Base-by-base conservation (phyloP, 169 alveolate species). In the Eimeria sp. region DNA sequence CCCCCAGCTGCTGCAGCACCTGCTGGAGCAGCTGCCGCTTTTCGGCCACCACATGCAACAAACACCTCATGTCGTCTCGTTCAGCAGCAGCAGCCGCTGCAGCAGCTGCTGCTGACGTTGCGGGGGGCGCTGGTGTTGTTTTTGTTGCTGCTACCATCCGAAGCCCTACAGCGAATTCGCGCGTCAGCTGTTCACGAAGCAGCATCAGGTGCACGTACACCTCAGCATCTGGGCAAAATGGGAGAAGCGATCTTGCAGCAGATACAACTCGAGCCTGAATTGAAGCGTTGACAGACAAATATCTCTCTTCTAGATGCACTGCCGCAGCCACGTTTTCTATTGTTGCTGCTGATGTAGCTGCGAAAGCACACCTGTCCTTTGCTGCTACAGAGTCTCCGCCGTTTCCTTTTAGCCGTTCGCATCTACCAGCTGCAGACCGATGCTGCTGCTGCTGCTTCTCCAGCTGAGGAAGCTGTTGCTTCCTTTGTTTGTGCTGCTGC, bases 141-240 rank as follows among this genome's bases (percentile, higher is more conserved):
- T 70, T 27, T 49, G 90, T 72, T 82, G 72, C 51, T 47, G 90
- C 51, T 49, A 51, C 73, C 90, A 82, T 54, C 54, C 90, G 65
- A 5, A 82, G 90, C 47, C 90, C 90, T 14, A 82, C 90, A 13
- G 63, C 90, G 10, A 82, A 20, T 30, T 82, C 90, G 45, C 72
- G 90, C 9, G 72, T 82, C 10, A 82, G 90, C 90, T 82, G 90
- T 45, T 82, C 90, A 47, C 90, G 90, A 34, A 82, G 72, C 49
- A 82, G 65, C 49, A 51, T 47, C 25, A 82, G 90, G 70, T 82
- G 90, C n/a, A 82, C 90, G 67, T 51, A 82, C 90, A 82, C 90
- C 90, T 82, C 90, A 82, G 90, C 90, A 25, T 49, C 90, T 10
- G 90, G 72, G 22, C 49, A 82, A 54, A 49, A 54, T 0, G 30